These are phyloP conservation scores for Dioscorea dumetorum DNA, from an alignment of 106 monocot species.

Conservation along the genomic window DNA sequence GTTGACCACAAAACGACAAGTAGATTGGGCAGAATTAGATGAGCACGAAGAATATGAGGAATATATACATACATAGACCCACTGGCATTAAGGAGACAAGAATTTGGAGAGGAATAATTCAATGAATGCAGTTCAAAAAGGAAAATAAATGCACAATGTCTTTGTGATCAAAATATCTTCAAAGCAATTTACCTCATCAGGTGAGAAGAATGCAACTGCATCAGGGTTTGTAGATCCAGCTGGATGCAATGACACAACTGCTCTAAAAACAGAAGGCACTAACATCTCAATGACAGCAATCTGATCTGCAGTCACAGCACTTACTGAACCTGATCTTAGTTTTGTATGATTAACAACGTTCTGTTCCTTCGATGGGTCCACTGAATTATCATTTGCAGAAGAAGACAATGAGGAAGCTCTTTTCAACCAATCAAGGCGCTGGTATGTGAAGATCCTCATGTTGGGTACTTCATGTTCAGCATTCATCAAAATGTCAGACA, in stretches of 20 bases:
- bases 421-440: conserved; percentile 81
- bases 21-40: too few relatives aligned
- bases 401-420: conserved; percentile 53
- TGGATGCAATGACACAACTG: conserved; percentile 87
- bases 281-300: conserved; percentile 72
- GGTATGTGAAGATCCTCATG: conserved; percentile 55
- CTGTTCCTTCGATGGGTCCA: conserved; percentile 35
- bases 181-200: conserved; percentile 58
- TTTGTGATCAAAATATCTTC: too few relatives aligned
- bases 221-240: conserved; percentile 81
- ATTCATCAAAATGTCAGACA: conserved; percentile 53
- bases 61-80: too few relatives aligned
- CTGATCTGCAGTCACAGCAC: conserved; percentile 32
- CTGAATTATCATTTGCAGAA: conserved; percentile 18
- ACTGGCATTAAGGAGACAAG: too few relatives aligned
- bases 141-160: too few relatives aligned
- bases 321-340: conserved; percentile 21
- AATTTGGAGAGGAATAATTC: too few relatives aligned
- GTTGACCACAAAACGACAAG: too few relatives aligned
- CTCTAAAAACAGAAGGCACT: conserved; percentile 71
- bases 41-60: too few relatives aligned
- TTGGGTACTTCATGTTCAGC: conserved; percentile 40
- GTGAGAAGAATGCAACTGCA: conserved; percentile 90
- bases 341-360: conserved; percentile 21
- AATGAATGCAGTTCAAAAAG: too few relatives aligned